These are phyloP conservation scores for Puccinellia tenuiflora DNA, from an alignment of 176 grass and related monocot genomes.

Conservation along the genomic window DNA sequence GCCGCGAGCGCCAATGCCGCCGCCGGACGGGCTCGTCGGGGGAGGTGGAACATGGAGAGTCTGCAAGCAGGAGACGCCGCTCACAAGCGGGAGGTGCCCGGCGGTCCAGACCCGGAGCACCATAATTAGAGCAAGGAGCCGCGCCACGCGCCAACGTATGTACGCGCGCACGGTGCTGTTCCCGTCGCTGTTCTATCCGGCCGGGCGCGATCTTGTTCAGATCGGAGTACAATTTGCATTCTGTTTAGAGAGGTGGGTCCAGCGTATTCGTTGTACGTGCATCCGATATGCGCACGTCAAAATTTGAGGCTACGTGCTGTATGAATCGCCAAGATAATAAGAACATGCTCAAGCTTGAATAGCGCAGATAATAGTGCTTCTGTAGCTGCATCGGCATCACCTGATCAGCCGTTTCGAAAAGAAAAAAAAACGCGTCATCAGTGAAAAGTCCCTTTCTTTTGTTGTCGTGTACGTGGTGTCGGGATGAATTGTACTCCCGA, in stretches of 20 bases:
- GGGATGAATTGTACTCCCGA: background rate
- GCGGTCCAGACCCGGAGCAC: slow-evolving; percentile 72
- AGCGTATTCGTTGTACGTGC: background rate
- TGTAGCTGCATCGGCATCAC: background rate
- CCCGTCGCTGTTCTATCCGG: background rate
- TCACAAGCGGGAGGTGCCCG: slow-evolving; percentile 54
- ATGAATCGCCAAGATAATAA: background rate
- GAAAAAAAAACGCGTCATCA: background rate
- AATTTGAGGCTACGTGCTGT: background rate
- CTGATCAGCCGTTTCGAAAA: background rate
- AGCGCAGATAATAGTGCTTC: background rate
- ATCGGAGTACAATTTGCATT: background rate
- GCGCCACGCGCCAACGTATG: background rate
- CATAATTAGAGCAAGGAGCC: slow-evolving; percentile 29
- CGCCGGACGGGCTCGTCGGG: background rate
- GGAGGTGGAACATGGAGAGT: slow-evolving; percentile 34
- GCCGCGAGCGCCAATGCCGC: background rate
- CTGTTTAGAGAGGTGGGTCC: background rate
- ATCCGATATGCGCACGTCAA: background rate
- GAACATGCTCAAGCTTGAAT: background rate
- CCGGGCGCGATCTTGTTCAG: background rate
- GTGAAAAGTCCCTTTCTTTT: background rate
- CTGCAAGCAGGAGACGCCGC: slow-evolving; percentile 6
- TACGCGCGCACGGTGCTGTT: background rate
- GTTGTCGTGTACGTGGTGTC: background rate